Evolutionary conservation across 2,329 filamentous ascomycete genomes (phyloP).

Genomic region (Nigrospora osmanthi): DNA sequence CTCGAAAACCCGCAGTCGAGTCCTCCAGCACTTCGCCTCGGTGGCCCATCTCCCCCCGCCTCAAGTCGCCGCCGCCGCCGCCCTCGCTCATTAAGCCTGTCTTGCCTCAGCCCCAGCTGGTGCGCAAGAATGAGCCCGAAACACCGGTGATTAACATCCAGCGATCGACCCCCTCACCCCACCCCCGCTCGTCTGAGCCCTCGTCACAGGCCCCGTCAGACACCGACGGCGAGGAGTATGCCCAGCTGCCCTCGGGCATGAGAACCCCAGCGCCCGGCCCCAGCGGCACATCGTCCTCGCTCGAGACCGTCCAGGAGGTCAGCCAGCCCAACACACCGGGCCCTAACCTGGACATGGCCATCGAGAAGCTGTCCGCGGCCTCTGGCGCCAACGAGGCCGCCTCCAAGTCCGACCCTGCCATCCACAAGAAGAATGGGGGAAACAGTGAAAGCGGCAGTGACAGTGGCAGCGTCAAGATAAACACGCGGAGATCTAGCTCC

Average conservation of each 20-base stretch:
- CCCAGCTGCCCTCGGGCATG: constrained; percentile 41
- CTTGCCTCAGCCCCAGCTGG: constrained; percentile 9
- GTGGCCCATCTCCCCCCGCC: constrained; percentile 70
- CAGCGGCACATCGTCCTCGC: constrained; percentile 50
- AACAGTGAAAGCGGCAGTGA: constrained; percentile 59
- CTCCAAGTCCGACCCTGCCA: constrained; percentile 28
- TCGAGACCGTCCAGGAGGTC: constrained; percentile 90
- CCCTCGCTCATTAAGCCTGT: constrained; percentile 42
- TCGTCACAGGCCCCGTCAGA: constrained; percentile 32
- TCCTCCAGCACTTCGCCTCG: constrained; percentile 48
- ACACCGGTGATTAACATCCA: constrained; percentile 45
- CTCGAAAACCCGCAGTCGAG: constrained; percentile 53
- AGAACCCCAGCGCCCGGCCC: constrained; percentile 53
- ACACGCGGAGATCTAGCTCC: constrained; percentile 32
- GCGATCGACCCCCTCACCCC: constrained; percentile 38
- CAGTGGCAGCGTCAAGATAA: constrained; percentile 43
- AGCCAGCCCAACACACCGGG: constrained; percentile 68
- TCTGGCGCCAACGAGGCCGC: constrained; percentile 25
- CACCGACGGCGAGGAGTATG: constrained; percentile 42
- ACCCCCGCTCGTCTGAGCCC: constrained; percentile 24
- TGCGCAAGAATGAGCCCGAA: constrained; percentile 40
- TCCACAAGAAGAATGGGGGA: constrained; percentile 35
- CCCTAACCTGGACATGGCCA: constrained; percentile 32
- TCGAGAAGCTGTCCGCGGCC: constrained; percentile 44
- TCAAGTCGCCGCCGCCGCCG: constrained; percentile 74